Base-by-base conservation (phyloP, 2,329 filamentous ascomycete species). In the Bertia moriformis region DNA sequence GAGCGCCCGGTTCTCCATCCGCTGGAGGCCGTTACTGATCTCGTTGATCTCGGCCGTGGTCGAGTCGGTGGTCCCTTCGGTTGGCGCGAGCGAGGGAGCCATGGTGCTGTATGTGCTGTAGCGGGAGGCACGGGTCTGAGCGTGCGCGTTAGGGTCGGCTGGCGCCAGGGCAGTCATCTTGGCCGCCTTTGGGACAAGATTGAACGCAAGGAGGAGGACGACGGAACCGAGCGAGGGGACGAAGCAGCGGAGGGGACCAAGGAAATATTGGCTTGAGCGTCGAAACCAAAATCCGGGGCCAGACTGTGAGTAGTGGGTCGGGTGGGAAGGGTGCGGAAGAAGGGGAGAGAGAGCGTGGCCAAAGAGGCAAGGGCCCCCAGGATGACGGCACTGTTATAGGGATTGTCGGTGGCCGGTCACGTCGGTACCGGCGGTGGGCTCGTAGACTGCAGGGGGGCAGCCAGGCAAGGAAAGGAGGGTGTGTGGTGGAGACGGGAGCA, bases 1-100 rank as follows among this genome's bases (percentile, higher is more conserved):
- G 19, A 94, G 76, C 38, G 82, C 83, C 61, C 85, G 86, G 67
- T 93, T 91, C 60, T 93, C 84, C 63, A 95, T 83, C 52, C 87
- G 83, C 51, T 86, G 79, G 46, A 94, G 74, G 43, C 83, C 80
- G 44, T 79, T 74, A 50, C 83, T 81, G 58, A 91, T 86, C 48
- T 83, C 74, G 57, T 62, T 61, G 49, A 76, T 73, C 56, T 75
- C 71, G 48, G 67, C 66, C 38, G 66, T 62, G 37, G 63, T 68
- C 35, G 69, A 72, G 55, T 75, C 70, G 46, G 55, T 66, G 19
- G 66, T 69, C 46, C 56, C 57, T n/a, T n/a, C n/a, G 20, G 69
- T 72, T 39, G 67, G 60, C 17, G 79, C 73, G 55, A 91, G 52
- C 14, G 70, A 73, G 14, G 69, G 69, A 4, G 70, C 61, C 18